Percentiles rank a stretch among this genome's conserved stretches.
phyloP scores from a whole-genome alignment of 2,329 filamentous ascomycete species.

The Graphium sp. region DNA sequence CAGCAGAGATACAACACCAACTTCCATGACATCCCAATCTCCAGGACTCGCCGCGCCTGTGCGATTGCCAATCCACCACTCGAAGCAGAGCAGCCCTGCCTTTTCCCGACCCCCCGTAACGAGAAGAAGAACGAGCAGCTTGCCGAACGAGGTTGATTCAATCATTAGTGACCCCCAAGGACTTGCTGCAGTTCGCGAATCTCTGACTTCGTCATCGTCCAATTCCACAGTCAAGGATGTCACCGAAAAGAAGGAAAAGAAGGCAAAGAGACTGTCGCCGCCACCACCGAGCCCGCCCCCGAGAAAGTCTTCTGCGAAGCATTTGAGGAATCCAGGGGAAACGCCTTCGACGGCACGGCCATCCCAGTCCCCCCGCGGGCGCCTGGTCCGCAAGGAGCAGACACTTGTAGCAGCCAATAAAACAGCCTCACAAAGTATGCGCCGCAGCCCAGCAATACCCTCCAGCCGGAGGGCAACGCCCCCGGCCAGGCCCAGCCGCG shows the following conservation, averaged over 20 bases:
- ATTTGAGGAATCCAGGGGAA: no score
- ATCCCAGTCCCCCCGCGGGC: no score
- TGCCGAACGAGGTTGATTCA: slow-evolving; percentile 29
- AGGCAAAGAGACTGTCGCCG: slow-evolving; percentile 26
- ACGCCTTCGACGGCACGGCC: no score
- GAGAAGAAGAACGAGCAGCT: slow-evolving; percentile 37
- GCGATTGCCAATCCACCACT: slow-evolving; percentile 25
- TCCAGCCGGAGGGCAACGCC: slow-evolving; percentile 19
- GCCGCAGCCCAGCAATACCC: slow-evolving; percentile 4
- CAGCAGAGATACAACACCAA: slow-evolving; percentile 63
- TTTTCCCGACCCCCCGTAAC: slow-evolving; percentile 43
- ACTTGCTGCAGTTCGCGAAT: slow-evolving; percentile 51
- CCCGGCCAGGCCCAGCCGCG: slow-evolving; percentile 48
- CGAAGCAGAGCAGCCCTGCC: slow-evolving; percentile 36
- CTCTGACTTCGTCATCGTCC: slow-evolving; percentile 55
- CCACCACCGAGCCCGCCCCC: slow-evolving; percentile 43
- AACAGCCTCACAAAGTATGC: no score
- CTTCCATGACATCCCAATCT: slow-evolving; percentile 61
- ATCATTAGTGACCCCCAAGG: slow-evolving; percentile 32
- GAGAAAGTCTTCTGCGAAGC: slow-evolving; percentile 43
- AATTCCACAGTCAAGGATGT: slow-evolving; percentile 47
- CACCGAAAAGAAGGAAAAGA: slow-evolving; percentile 16
- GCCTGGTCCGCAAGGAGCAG: no score
- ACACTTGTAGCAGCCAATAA: no score
- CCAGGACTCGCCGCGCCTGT: slow-evolving; percentile 38